Evolutionary conservation across 1,284 basidiomycete genomes (phyloP), one percentile per base, ranked within the genome.

Genomic region (Ceratobasidium sp.): DNA sequence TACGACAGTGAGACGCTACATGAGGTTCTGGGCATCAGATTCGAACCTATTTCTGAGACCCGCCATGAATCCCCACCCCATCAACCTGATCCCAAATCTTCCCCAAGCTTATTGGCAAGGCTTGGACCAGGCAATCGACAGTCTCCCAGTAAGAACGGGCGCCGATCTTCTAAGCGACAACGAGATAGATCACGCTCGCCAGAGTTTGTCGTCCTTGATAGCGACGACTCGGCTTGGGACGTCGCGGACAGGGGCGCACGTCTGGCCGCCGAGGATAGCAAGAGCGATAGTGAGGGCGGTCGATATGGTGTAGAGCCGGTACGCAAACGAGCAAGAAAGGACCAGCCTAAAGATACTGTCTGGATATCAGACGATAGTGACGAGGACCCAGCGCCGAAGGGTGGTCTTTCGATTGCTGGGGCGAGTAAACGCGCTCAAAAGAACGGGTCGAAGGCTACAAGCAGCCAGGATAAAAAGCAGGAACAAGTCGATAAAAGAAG

Each of bases 1-100:
- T 92, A 92, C 81, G 88, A 92, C 77, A 86, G 86, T 65, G 84
- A 88, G 65, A 83, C 84, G 0, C 82, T 96, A 67, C 94, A 95
- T 79, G 84, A 86, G 35, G 84, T 91, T 51, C 83, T 94, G 2
- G 89, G 88, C 5, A 83, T 92, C 6, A 82, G 85, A 75, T 63
- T 51, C 47, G 76, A 23, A 64, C 60, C 66, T 28, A 31, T 47
- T 17, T 20, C 69, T 37, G 42, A 47, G 42, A 28, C 47, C 4
- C 35, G 23, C 15, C 68, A 60, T 26, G 17, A 54, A 37, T 37
- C 28, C 17, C 53, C 23, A 20, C 17, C 56, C n/a, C n/a, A n/a
- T 49, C 68, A 64, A 53, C 20, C 65, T 13, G 39, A 31, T 11
- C 65, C 39, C 17, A 63, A 37, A 33, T 20, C 8, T 47, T 35